These are phyloP conservation scores for Lactarius sp. DNA, from an alignment of 768 basidiomycete genomes.

Conservation along the genomic window DNA sequence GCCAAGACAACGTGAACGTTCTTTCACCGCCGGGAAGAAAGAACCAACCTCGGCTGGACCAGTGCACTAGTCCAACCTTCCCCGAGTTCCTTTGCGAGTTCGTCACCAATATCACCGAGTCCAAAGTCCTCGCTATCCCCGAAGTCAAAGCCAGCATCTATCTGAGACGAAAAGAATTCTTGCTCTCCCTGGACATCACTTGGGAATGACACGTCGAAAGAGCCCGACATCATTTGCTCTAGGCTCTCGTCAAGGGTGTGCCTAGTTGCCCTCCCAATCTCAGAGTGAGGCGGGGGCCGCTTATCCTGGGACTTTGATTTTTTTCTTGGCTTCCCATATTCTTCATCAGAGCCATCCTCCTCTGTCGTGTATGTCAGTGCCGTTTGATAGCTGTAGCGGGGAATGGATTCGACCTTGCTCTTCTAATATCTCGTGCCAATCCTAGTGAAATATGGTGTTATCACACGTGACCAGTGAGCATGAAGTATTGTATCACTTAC, in stretches of 20 bases:
- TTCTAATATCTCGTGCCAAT: conserved; percentile 20
- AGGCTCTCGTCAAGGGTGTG: conserved; percentile 72
- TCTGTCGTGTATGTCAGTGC: conserved; percentile 9
- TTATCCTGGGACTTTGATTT: conserved; percentile 31
- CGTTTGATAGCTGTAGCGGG: not conserved
- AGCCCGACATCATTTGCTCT: conserved; percentile 59
- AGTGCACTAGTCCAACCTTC: conserved; percentile 52
- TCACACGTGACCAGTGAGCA: not conserved
- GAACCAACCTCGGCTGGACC: conserved; percentile 28
- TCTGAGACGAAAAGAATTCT: conserved; percentile 53
- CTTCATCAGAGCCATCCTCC: conserved; percentile 42
- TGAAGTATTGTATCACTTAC: conserved; percentile 14
- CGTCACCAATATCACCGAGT: conserved; percentile 60
- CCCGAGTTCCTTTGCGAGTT: conserved; percentile 70
- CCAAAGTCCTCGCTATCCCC: conserved; percentile 50
- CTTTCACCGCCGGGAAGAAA: not conserved
- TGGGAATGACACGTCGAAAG: conserved; percentile 58
- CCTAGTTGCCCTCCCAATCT: conserved; percentile 45
- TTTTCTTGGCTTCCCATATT: conserved; percentile 39
- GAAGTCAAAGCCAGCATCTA: conserved; percentile 41
- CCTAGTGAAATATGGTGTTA: conserved; percentile 2
- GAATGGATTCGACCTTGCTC: conserved; percentile 13
- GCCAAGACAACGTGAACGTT: not conserved
- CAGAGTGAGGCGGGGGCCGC: conserved; percentile 35
- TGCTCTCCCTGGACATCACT: conserved; percentile 34